Conservation (phyloP, 2,329 filamentous ascomycete species). For the Didymosphaeria variabile region DNA sequence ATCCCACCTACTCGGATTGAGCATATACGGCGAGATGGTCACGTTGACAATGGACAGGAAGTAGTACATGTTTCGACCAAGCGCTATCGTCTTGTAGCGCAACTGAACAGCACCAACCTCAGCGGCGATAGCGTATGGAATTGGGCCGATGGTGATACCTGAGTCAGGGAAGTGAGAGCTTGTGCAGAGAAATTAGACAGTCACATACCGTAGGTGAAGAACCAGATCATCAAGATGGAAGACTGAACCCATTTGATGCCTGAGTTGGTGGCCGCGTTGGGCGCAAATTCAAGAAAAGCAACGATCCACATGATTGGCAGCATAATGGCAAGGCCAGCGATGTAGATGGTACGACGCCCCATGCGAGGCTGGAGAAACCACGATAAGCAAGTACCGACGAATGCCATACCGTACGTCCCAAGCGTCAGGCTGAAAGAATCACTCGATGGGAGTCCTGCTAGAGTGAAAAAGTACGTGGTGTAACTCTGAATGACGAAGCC, state of each 20-base stretch:
- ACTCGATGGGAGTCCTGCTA: too few species aligned
- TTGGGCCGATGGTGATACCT: conserved; percentile 72
- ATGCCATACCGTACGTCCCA: too few species aligned
- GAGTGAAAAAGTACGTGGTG: conserved; percentile 71
- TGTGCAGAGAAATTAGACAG: too few species aligned
- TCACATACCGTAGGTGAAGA: too few species aligned
- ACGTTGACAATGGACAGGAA: conserved; percentile 71
- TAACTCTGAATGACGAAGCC: too few species aligned
- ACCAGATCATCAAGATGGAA: too few species aligned
- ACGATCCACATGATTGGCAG: too few species aligned
- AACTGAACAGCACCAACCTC: conserved; percentile 72
- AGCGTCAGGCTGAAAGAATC: too few species aligned
- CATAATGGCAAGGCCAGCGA: conserved; percentile 65
- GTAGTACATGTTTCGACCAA: conserved; percentile 71
- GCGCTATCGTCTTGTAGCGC: conserved; percentile 68
- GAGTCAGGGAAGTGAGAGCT: too few species aligned
- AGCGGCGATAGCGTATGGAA: conserved; percentile 72
- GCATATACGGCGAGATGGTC: conserved; percentile 64
- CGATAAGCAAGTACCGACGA: conserved; percentile 71
- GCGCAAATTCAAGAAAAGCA: too few species aligned
- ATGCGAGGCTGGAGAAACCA: conserved; percentile 72
- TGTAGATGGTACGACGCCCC: conserved; percentile 70
- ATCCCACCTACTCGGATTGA: conserved; percentile 55
- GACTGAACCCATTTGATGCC: too few species aligned
- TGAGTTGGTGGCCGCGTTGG: conserved; percentile 56